phyloP scores from a whole-genome alignment of 2,329 filamentous ascomycete genomes.

The Fusarium keratoplasticum region DNA sequence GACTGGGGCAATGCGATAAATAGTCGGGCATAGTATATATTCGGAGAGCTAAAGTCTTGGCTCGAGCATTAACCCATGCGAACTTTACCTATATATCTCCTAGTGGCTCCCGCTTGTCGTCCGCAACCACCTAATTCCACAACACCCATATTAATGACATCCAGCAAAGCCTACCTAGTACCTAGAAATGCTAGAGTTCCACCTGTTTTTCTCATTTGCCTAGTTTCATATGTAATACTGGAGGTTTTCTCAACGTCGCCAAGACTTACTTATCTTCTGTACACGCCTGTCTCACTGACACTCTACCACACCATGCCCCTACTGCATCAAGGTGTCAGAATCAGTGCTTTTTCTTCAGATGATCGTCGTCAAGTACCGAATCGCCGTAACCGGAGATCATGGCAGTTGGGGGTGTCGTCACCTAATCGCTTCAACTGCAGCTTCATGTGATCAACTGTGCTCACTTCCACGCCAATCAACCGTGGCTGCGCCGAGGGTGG shows the following conservation, averaged over 20 bases:
- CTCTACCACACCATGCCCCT: not conserved
- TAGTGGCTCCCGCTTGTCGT: not conserved
- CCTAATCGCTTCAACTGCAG: slow-evolving; percentile 5
- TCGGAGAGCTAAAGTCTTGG: not conserved
- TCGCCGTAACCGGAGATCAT: not conserved
- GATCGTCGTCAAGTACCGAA: not conserved
- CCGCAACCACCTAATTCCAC: not conserved
- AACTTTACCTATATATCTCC: not conserved
- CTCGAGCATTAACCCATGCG: not conserved
- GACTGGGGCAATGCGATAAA: not conserved
- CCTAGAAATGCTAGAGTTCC: not conserved
- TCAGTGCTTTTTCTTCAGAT: not conserved
- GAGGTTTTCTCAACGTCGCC: not conserved
- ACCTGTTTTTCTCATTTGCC: not conserved
- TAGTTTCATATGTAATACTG: not conserved
- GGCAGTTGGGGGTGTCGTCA: not conserved
- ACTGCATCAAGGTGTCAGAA: not conserved
- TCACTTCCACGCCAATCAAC: slow-evolving; percentile 22
- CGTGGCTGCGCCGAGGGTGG: slow-evolving; percentile 36
- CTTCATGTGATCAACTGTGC: slow-evolving; percentile 25
- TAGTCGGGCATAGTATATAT: not conserved
- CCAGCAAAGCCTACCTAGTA: not conserved
- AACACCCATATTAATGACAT: not conserved
- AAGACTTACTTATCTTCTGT: not conserved
- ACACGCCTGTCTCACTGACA: not conserved